Evolutionary conservation across 2,329 filamentous ascomycete genomes (phyloP).

Genomic region (Colletotrichum incanum): DNA sequence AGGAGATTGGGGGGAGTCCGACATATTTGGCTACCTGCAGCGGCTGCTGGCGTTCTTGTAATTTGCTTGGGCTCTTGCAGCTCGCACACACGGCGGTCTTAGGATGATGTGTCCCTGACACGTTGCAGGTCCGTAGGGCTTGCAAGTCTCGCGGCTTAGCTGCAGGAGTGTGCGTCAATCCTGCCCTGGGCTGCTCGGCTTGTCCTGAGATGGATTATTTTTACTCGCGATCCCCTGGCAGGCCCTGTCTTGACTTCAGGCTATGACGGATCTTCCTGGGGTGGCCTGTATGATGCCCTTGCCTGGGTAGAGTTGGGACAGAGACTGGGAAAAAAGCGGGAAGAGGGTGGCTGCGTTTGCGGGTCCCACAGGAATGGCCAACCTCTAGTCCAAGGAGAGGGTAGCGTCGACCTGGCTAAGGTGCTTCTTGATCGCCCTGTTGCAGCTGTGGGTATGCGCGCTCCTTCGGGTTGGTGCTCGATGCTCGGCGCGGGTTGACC

Average conservation of each 20-base stretch:
- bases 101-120: slow-evolving; percentile 75
- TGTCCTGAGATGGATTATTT: slow-evolving; percentile 46
- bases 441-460: slow-evolving; percentile 43
- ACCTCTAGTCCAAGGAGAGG: slow-evolving; percentile 35
- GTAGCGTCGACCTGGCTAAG: slow-evolving; percentile 35
- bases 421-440: slow-evolving; percentile 43
- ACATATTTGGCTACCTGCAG: slow-evolving; percentile 90
- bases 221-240: slow-evolving; percentile 54
- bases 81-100: slow-evolving; percentile 69
- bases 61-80: slow-evolving; percentile 69
- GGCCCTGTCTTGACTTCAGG: slow-evolving; percentile 56
- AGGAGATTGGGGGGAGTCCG: slow-evolving; percentile 87
- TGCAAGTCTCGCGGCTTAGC: slow-evolving; percentile 67
- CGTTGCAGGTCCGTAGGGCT: slow-evolving; percentile 72
- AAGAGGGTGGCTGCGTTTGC: slow-evolving; percentile 55
- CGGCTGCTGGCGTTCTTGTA: slow-evolving; percentile 74
- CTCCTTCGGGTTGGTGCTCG: slow-evolving; percentile 41
- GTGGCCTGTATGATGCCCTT: slow-evolving; percentile 47
- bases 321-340: slow-evolving; percentile 49
- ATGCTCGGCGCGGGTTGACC: slow-evolving; percentile 36
- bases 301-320: slow-evolving; percentile 46
- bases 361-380: slow-evolving; percentile 52
- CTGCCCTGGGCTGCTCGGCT: slow-evolving; percentile 47
- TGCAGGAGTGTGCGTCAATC: slow-evolving; percentile 72
- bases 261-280: slow-evolving; percentile 58